A percentile compares a stretch with the other conserved stretches of the same genome.
Conservation (phyloP, 2,329 filamentous ascomycete genomes). For the Pseudogymnoascus pannorum region DNA sequence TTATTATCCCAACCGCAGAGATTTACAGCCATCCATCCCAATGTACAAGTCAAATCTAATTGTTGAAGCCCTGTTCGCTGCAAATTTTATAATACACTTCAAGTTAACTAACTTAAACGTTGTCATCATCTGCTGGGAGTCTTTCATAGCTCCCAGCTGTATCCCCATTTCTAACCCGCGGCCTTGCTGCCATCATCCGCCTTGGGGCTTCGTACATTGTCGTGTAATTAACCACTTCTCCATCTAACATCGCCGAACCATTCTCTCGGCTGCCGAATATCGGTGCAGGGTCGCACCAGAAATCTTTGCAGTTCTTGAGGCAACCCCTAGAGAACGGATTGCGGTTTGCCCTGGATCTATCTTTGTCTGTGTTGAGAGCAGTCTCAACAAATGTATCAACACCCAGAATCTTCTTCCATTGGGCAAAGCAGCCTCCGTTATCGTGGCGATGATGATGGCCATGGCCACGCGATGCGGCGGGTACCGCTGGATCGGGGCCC, state of each 20-base stretch:
- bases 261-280: constrained; percentile 68
- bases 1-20: no score
- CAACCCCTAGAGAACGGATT: constrained; percentile 85
- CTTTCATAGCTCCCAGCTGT: constrained; percentile 13
- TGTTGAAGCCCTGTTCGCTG: background rate
- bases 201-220: constrained; percentile 80
- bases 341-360: constrained; percentile 39
- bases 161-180: constrained; percentile 21
- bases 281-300: constrained; percentile 87
- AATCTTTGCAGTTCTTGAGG: constrained; percentile 87
- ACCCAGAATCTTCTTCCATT: constrained; percentile 79
- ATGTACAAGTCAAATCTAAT: background rate
- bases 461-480: constrained; percentile 36
- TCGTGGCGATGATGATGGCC: constrained; percentile 44
- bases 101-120: background rate
- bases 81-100: background rate
- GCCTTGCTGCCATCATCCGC: constrained; percentile 43
- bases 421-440: constrained; percentile 60
- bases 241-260: constrained; percentile 69
- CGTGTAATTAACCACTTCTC: constrained; percentile 77
- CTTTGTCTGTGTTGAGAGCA: constrained; percentile 56
- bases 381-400: constrained; percentile 93
- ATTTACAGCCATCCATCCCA: background rate
- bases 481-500: constrained; percentile 50
- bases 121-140: constrained; percentile 13